A percentile compares a stretch with the other conserved stretches of the same genome.
Conservation (phyloP, 441 rosid genomes). For the Pelargonium fulgidum region DNA sequence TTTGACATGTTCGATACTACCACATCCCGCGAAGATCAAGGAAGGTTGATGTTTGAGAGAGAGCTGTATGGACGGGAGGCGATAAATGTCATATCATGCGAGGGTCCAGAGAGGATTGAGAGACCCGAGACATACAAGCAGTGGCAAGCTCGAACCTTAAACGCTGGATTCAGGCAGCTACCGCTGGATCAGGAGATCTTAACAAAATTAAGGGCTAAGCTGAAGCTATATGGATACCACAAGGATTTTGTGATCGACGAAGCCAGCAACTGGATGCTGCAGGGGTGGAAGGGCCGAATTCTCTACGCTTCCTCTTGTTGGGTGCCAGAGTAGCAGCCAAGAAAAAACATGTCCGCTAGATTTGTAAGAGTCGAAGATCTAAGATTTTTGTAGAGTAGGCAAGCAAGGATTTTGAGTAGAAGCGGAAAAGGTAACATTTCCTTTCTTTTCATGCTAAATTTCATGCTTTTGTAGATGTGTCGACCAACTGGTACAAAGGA, state of each 20-base stretch:
- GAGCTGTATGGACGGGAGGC: not conserved
- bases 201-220: not conserved
- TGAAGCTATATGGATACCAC: not conserved
- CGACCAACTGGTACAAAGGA: no score
- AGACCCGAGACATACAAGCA: constrained; percentile 1
- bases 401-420: no score
- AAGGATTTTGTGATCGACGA: not conserved
- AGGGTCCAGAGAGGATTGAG: not conserved
- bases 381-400: no score
- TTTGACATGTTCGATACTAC: constrained; percentile 4
- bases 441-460: no score
- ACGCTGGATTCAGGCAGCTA: not conserved
- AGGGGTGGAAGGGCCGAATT: constrained; percentile 4
- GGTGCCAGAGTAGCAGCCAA: not conserved
- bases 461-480: no score
- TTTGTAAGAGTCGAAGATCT: not conserved
- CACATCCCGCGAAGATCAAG: not conserved
- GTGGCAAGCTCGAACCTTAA: not conserved
- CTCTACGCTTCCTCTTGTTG: constrained; percentile 1
- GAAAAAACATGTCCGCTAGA: no score
- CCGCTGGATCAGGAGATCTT: not conserved
- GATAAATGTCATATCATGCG: not conserved
- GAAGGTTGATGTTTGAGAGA: not conserved
- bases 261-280: constrained; percentile 3
- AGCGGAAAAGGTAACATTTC: no score